Evolutionary conservation across 2,329 filamentous ascomycete genomes (phyloP).

Genomic region (Aureobasidium namibiae): DNA sequence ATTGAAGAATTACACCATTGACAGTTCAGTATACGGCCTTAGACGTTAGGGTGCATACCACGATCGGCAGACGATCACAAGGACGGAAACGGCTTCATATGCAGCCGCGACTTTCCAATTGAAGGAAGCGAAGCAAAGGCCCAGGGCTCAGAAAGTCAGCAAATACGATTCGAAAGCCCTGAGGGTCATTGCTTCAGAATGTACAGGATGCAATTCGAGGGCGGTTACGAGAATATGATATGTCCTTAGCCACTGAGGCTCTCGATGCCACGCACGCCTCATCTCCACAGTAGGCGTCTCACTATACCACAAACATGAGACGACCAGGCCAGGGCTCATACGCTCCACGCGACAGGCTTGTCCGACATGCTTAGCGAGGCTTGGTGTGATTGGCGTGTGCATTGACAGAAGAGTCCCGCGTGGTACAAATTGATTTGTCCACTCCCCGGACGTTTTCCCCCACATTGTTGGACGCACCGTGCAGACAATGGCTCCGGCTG

Average conservation of each 20-base stretch:
- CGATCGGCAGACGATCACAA: constrained; percentile 3
- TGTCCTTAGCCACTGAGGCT: background rate
- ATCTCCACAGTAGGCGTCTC: constrained; percentile 1
- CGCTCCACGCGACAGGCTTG: background rate
- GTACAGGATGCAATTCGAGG: background rate
- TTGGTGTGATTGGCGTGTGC: constrained; percentile 1
- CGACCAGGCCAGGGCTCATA: background rate
- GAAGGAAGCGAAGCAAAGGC: too few species aligned
- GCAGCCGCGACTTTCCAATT: too few species aligned
- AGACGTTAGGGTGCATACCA: background rate
- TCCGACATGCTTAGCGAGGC: constrained; percentile 9
- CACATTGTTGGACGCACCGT: constrained; percentile 3
- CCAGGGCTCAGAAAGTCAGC: background rate
- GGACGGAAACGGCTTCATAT: background rate
- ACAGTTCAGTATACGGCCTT: background rate
- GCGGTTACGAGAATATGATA: background rate
- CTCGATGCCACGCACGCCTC: constrained; percentile 5
- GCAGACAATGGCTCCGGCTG: background rate
- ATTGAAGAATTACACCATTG: background rate
- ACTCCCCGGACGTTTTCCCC: constrained; percentile 2
- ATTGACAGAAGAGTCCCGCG: background rate
- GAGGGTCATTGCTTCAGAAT: background rate
- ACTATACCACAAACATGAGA: constrained; percentile 6
- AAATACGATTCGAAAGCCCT: background rate
- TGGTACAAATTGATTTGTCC: constrained; percentile 2